phyloP scores from a whole-genome alignment of 208 protist species.

The Polymyxa betae region DNA sequence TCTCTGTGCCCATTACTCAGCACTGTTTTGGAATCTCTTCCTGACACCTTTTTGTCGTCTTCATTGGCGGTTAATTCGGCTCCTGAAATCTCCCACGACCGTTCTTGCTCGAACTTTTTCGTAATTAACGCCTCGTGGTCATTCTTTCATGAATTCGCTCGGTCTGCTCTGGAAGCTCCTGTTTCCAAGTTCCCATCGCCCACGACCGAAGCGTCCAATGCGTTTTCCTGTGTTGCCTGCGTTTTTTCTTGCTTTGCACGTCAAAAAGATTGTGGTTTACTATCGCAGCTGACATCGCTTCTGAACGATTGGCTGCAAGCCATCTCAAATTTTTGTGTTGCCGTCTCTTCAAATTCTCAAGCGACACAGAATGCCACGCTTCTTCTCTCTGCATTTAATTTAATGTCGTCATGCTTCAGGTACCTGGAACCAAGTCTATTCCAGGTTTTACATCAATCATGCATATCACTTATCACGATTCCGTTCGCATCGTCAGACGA shows the following conservation, averaged over 20 bases:
- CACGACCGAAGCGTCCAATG: background rate
- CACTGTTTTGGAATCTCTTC: background rate
- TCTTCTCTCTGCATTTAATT: background rate
- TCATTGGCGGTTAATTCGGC: background rate
- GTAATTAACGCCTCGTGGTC: background rate
- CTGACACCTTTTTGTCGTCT: background rate
- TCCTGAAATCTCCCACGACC: background rate
- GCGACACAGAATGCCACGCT: background rate
- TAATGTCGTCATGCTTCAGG: background rate
- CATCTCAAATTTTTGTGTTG: background rate
- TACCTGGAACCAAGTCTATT: background rate
- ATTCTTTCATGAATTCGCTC: background rate
- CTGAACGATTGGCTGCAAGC: background rate
- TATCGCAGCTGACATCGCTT: background rate
- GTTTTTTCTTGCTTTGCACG: conserved; percentile 10
- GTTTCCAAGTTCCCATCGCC: background rate
- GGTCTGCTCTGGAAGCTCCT: background rate
- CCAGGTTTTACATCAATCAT: background rate
- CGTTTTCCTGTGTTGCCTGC: background rate
- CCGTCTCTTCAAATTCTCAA: background rate
- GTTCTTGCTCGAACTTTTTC: background rate
- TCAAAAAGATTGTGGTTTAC: background rate
- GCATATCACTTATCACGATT: background rate
- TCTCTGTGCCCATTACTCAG: background rate
- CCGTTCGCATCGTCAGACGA: too few relatives aligned